Conservation (phyloP, 768 basidiomycete genomes). For the Cystobasidium tubakii region DNA sequence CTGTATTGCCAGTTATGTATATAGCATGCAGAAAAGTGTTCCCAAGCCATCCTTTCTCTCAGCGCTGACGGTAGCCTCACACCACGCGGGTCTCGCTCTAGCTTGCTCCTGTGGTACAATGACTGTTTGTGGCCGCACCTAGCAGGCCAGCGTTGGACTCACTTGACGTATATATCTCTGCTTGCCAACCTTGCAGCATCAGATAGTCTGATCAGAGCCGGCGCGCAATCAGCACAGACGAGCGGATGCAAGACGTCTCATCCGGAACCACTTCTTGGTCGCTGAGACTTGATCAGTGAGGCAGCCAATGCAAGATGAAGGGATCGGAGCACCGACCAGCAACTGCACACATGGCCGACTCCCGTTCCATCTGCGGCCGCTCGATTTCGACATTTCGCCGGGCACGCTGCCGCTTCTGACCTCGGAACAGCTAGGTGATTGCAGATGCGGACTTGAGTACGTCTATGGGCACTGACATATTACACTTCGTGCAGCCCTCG, state of each 20-base stretch:
- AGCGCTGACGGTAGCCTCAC: too few relatives aligned
- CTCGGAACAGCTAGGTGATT: constrained; percentile 20
- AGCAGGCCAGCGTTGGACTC: too few relatives aligned
- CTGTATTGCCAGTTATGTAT: too few relatives aligned
- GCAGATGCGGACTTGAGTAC: neutral
- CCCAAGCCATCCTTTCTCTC: too few relatives aligned
- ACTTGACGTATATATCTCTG: too few relatives aligned
- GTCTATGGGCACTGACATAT: neutral
- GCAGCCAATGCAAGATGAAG: neutral
- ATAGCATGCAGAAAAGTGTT: too few relatives aligned
- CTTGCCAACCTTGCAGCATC: too few relatives aligned
- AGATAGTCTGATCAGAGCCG: too few relatives aligned
- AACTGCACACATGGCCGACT: neutral
- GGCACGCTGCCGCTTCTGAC: neutral
- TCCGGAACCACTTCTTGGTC: neutral
- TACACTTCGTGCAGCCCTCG: constrained; percentile 3
- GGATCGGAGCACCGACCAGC: neutral
- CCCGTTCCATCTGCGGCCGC: constrained; percentile 9
- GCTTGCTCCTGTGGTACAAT: too few relatives aligned
- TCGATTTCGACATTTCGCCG: constrained; percentile 6
- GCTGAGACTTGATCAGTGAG: neutral
- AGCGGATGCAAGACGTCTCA: neutral
- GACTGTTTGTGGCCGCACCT: too few relatives aligned
- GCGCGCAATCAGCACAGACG: too few relatives aligned
- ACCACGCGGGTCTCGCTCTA: too few relatives aligned